Evolutionary conservation across 1,284 basidiomycete genomes (phyloP).

Genomic region (Cutaneotrichosporon cutaneum): DNA sequence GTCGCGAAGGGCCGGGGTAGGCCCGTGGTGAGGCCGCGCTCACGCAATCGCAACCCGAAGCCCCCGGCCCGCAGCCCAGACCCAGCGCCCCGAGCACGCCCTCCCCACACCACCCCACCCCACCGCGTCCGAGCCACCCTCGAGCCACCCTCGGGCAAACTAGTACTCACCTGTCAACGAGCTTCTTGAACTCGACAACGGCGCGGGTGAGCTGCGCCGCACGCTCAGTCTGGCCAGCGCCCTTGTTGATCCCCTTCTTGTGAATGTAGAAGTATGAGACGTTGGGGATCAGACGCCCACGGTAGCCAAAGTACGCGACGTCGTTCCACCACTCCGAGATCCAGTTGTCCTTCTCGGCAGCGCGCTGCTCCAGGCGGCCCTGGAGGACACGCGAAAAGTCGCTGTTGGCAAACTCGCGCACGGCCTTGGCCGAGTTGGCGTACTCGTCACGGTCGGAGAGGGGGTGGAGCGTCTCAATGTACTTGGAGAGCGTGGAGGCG

Average conservation of each 20-base stretch:
- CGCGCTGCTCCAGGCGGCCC: conserved; percentile 70
- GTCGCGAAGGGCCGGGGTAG: neutral
- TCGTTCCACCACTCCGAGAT: conserved; percentile 98
- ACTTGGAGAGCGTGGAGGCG: conserved; percentile 75
- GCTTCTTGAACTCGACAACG: conserved; percentile 73
- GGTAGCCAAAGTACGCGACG: conserved; percentile 61
- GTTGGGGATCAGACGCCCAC: conserved; percentile 83
- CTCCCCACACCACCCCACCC: neutral
- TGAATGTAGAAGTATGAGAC: conserved; percentile 97
- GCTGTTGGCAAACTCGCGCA: conserved; percentile 70
- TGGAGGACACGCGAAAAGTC: conserved; percentile 75
- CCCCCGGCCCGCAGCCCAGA: too few species aligned
- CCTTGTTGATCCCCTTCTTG: conserved; percentile 62
- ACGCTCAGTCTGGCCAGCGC: conserved; percentile 63
- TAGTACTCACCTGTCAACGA: conserved; percentile 70
- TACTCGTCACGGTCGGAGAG: conserved; percentile 67
- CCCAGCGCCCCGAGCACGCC: neutral
- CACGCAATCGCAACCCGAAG: neutral
- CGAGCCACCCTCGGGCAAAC: neutral
- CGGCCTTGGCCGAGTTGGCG: conserved; percentile 61
- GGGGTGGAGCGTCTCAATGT: conserved; percentile 77
- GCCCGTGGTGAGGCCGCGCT: neutral
- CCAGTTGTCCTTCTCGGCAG: conserved; percentile 70
- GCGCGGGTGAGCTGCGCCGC: conserved; percentile 81
- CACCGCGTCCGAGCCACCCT: neutral